Conservation (phyloP, 163 green algal species). For the Scenedesmus sp. region DNA sequence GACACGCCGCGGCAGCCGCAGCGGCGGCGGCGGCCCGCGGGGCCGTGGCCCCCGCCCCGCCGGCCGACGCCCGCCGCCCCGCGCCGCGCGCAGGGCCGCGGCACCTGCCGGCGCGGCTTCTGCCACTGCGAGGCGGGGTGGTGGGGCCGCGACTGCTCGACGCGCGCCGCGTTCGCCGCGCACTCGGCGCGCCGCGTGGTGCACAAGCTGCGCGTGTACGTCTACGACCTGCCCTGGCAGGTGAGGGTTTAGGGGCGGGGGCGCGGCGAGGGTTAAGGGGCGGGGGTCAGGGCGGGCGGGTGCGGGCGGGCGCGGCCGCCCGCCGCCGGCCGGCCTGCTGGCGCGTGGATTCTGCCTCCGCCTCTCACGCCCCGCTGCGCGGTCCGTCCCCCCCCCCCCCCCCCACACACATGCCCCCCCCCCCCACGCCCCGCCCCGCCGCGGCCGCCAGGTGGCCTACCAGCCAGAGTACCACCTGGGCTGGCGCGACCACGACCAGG, state of each 20-base stretch:
- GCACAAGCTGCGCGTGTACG: slow-evolving; percentile 14
- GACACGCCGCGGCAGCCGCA: neutral
- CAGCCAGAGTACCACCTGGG: slow-evolving; percentile 15
- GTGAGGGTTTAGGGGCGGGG: neutral
- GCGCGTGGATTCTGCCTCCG: neutral
- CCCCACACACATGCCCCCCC: too few species aligned
- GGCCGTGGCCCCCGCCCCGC: neutral
- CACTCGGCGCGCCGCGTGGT: slow-evolving; percentile 9
- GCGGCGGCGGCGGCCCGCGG: neutral
- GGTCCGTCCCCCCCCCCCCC: too few species aligned
- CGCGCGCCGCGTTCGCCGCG: neutral
- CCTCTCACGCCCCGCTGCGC: too few species aligned
- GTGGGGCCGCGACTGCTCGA: slow-evolving; percentile 23
- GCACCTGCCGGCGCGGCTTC: slow-evolving; percentile 10
- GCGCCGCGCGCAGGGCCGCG: neutral
- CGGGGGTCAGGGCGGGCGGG: neutral
- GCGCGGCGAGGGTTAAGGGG: neutral
- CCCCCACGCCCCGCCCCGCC: neutral
- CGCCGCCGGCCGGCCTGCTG: neutral
- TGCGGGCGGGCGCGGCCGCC: neutral
- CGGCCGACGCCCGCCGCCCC: neutral
- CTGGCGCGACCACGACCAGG: slow-evolving; percentile 17
- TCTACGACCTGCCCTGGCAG: slow-evolving; percentile 20
- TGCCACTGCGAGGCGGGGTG: slow-evolving; percentile 22
- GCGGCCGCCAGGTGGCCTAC: slow-evolving; percentile 10